phyloP scores from a whole-genome alignment of 2,329 filamentous ascomycete genomes.

The Diaporthe sp. region DNA sequence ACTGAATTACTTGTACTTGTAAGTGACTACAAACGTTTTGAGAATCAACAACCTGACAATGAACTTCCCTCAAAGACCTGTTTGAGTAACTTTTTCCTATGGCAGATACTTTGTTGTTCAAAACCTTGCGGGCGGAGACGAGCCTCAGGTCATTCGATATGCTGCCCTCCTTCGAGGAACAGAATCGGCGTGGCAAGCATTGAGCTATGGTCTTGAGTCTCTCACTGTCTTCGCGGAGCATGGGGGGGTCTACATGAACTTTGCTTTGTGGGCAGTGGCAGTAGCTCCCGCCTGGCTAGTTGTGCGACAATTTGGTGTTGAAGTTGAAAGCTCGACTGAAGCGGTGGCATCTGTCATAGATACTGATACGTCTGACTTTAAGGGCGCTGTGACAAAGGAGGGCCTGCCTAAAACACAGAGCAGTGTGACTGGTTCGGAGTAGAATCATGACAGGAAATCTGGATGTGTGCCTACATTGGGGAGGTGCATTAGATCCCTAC shows the following conservation, averaged over 20 bases:
- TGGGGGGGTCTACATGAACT: slow-evolving; percentile 77
- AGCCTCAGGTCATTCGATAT: slow-evolving; percentile 75
- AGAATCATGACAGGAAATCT: not conserved
- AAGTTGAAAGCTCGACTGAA: not conserved
- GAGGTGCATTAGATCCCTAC: not conserved
- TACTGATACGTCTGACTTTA: slow-evolving; percentile 3
- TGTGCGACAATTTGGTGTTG: slow-evolving; percentile 18
- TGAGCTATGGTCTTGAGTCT: slow-evolving; percentile 76
- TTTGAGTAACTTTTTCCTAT: not conserved
- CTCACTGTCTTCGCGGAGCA: slow-evolving; percentile 71
- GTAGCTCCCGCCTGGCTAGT: slow-evolving; percentile 76
- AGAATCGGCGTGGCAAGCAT: slow-evolving; percentile 78
- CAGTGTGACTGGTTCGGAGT: not conserved
- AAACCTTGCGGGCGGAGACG: slow-evolving; percentile 66
- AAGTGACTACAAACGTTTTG: slow-evolving; percentile 41
- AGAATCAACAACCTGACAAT: not conserved
- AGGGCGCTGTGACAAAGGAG: not conserved
- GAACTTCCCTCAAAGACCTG: not conserved
- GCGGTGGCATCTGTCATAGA: not conserved
- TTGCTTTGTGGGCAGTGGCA: slow-evolving; percentile 73
- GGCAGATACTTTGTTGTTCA: slow-evolving; percentile 75
- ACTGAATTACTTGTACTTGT: slow-evolving; percentile 79
- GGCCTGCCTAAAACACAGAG: not conserved
- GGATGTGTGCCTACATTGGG: too few species aligned
- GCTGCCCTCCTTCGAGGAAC: slow-evolving; percentile 75